Conservation (phyloP, 106 monocot species). For the Amphibolis antarctica region DNA sequence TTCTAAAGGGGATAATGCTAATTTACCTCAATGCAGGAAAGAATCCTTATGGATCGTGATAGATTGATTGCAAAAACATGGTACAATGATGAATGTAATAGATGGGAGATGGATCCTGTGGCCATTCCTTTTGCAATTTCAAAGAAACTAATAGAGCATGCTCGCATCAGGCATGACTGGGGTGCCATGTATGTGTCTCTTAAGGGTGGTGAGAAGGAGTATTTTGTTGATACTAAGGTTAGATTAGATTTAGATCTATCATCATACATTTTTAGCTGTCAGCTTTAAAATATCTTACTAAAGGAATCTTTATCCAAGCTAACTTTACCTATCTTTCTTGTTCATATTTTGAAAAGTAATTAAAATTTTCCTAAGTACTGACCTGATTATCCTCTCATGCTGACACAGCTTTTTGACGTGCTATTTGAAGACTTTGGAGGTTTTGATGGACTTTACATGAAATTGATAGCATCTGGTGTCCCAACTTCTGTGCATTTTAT, state of each 20-base stretch:
- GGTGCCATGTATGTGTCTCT: conserved; percentile 70
- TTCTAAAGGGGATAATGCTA: not conserved
- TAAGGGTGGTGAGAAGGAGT: conserved; percentile 82
- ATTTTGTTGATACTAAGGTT: conserved; percentile 80
- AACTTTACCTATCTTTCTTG: not conserved
- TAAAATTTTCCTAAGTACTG: not conserved
- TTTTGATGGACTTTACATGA: conserved; percentile 69
- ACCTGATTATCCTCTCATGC: not conserved
- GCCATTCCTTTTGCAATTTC: conserved; percentile 78
- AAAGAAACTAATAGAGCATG: conserved; percentile 55
- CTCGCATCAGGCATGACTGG: conserved; percentile 82
- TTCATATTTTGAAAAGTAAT: not conserved
- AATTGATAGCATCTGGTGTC: conserved; percentile 72
- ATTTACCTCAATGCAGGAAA: conserved; percentile 33
- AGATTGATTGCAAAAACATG: conserved; percentile 63
- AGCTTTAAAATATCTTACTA: not conserved
- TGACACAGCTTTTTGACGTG: conserved; percentile 55
- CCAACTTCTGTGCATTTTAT: conserved; percentile 80
- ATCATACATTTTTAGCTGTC: not conserved
- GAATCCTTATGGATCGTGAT: conserved; percentile 54
- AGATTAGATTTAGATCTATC: not conserved
- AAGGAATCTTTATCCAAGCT: not conserved
- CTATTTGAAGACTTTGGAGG: conserved; percentile 86
- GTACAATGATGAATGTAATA: conserved; percentile 67
- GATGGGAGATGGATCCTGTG: conserved; percentile 91